Evolutionary conservation across 225 moss, liverwort and hornwort species (phyloP), one percentile per base, ranked within the genome.

Genomic region (Takakia lepidozioides): DNA sequence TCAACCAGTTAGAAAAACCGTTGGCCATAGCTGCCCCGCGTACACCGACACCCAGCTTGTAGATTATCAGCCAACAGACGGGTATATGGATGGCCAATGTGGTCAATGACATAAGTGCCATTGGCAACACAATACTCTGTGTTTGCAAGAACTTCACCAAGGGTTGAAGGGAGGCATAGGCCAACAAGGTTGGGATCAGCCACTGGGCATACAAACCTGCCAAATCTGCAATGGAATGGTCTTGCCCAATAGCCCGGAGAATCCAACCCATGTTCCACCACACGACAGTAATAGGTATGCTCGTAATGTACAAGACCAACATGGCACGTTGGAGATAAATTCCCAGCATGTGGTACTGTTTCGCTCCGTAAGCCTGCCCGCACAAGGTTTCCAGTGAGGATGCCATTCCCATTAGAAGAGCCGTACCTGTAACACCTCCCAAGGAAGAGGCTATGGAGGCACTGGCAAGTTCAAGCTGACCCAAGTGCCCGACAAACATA

Each of bases 1-100:
- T 80, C 29, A 68, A 57, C 75, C 80, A 80, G 46, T 58, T 70
- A 2, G 80, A 80, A n/a, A 80, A 21, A 61, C 80, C 67, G 1
- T 67, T 71, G 3, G 71, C 75, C 3, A 75, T 39, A 0, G 80
- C 80, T 6, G 80, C 75, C 29, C 80, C 71, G 5, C 27, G 60
- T 14, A 63, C 67, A 4, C 75, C 80, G 7, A 68, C 0, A 15
- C 28, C 63, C 5, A 62, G 35, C 36, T 17, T 49, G 61, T 57
- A 73, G 3, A 59, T 51, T 2, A 75, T 2, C 1, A 80, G 35
- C 17, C 66, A 71, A 34, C 67, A 71, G 36, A 80, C 60, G 1
- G 70, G 62, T 1, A 55, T 40, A 47, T 80, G 80, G 51, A 56
- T 51, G 17, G 44, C 51, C n/a, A 71, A 7, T 19, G 75, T 80